phyloP scores from a whole-genome alignment of 139 green algal species.

The Yamagishiella unicocca region DNA sequence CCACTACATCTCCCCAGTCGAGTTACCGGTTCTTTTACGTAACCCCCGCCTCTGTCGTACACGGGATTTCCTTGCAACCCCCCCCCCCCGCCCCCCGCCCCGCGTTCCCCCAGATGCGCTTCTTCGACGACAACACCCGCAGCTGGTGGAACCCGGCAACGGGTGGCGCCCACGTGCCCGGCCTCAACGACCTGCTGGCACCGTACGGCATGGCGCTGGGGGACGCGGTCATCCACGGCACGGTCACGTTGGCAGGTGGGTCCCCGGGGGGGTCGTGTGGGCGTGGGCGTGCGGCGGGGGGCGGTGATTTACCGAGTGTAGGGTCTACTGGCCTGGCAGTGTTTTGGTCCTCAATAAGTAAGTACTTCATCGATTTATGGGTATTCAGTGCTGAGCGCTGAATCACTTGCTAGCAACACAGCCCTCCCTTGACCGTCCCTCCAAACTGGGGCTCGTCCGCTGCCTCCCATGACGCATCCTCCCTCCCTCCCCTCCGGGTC shows the following conservation, averaged over 20 bases:
- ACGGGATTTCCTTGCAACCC: too few relatives aligned
- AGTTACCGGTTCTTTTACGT: too few relatives aligned
- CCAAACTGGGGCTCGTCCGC: background rate
- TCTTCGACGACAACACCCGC: slow-evolving; percentile 99
- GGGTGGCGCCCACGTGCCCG: slow-evolving; percentile 96
- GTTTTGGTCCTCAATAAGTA: too few relatives aligned
- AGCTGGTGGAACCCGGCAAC: slow-evolving; percentile 88
- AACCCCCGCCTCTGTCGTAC: too few relatives aligned
- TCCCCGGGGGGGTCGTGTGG: too few relatives aligned
- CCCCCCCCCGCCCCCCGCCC: background rate
- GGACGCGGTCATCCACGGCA: slow-evolving; percentile 75
- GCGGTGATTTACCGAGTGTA: too few relatives aligned
- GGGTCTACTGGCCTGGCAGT: too few relatives aligned
- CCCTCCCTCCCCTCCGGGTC: background rate
- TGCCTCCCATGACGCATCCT: background rate
- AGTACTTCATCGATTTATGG: background rate
- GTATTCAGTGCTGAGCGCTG: background rate
- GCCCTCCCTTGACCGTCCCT: background rate
- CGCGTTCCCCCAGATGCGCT: slow-evolving; percentile 78
- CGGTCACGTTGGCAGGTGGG: slow-evolving; percentile 20
- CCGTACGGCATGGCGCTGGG: slow-evolving; percentile 88
- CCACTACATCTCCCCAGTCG: too few relatives aligned
- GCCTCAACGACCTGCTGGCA: slow-evolving; percentile 95
- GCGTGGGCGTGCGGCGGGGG: too few relatives aligned
- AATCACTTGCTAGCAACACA: too few relatives aligned